These are phyloP conservation scores for Neurospora pannonica DNA, from an alignment of 495 filamentous ascomycete species.

Conservation along the genomic window DNA sequence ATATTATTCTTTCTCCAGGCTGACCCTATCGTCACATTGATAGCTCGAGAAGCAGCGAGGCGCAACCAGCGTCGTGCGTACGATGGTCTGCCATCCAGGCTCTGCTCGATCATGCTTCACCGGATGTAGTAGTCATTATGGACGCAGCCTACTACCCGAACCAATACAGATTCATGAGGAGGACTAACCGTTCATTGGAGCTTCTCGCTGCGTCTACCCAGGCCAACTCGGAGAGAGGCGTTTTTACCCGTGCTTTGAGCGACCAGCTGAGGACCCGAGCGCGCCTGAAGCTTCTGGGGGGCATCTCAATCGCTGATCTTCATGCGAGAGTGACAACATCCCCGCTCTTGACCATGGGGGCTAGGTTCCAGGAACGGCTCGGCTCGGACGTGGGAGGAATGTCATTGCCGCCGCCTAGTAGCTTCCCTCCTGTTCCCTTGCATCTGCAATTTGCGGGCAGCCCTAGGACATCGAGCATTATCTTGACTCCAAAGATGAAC, in stretches of 20 bases:
- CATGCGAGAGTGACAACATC: slow-evolving; percentile 24
- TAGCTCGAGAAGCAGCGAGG: slow-evolving; percentile 32
- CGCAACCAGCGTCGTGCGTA: slow-evolving; percentile 23
- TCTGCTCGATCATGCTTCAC: slow-evolving; percentile 33
- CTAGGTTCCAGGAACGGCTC: slow-evolving; percentile 20
- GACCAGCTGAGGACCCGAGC: slow-evolving; percentile 33
- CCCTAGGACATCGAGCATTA: slow-evolving; percentile 36
- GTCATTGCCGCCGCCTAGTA: neutral
- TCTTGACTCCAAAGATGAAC: slow-evolving; percentile 23
- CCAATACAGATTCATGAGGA: neutral
- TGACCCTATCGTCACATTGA: neutral
- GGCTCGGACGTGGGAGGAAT: neutral
- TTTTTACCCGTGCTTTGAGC: slow-evolving; percentile 34
- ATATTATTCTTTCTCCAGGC: neutral
- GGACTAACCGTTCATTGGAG: slow-evolving; percentile 24
- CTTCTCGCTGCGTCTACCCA: slow-evolving; percentile 38
- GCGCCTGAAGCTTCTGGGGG: slow-evolving; percentile 24
- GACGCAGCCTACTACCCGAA: slow-evolving; percentile 40
- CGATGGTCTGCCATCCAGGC: slow-evolving; percentile 40
- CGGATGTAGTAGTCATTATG: slow-evolving; percentile 42
- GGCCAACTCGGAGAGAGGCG: slow-evolving; percentile 33
- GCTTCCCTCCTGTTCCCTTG: slow-evolving; percentile 24
- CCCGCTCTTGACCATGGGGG: slow-evolving; percentile 5
- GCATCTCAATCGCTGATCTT: slow-evolving; percentile 37
- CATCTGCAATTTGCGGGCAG: slow-evolving; percentile 37